phyloP scores from a whole-genome alignment of 768 basidiomycete species.

The Russula foetens region DNA sequence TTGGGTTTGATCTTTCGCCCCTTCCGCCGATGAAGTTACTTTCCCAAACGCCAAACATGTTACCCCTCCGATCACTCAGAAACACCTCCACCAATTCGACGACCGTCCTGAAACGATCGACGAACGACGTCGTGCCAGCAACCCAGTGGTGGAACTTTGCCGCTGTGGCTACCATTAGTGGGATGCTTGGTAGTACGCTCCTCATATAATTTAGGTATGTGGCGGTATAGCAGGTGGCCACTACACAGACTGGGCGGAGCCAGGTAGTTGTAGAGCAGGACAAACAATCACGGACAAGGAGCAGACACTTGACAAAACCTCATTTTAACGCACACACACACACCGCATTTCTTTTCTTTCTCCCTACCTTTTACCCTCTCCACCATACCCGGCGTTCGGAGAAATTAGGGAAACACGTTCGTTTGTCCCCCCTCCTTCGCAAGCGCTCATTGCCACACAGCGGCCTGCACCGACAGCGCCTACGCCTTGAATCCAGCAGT shows the following conservation, averaged over 20 bases:
- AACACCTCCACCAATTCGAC: constrained; percentile 28
- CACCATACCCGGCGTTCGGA: constrained; percentile 7
- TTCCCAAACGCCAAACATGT: constrained; percentile 76
- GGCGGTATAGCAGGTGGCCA: background rate
- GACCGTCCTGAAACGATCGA: background rate
- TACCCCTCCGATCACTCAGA: constrained; percentile 62
- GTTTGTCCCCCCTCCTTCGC: constrained; percentile 2
- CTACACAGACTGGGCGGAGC: background rate
- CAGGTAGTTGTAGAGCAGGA: background rate
- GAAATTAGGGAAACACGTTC: constrained; percentile 11
- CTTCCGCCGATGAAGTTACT: constrained; percentile 62
- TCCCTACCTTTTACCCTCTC: background rate
- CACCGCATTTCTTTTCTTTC: constrained; percentile 1
- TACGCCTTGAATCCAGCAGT: background rate
- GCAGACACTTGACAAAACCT: constrained; percentile 5
- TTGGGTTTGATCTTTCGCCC: constrained; percentile 69
- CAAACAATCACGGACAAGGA: constrained; percentile 14
- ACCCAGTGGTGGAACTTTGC: background rate
- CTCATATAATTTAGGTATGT: background rate
- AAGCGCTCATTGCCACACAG: background rate
- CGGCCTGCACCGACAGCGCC: background rate
- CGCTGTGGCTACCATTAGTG: background rate
- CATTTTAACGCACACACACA: constrained; percentile 2
- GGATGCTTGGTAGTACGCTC: constrained; percentile 1
- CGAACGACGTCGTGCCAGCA: background rate